Percentiles rank a stretch among this genome's conserved stretches.
phyloP scores from a whole-genome alignment of 2,329 filamentous ascomycete genomes.

The Herpotrichia juniperi region DNA sequence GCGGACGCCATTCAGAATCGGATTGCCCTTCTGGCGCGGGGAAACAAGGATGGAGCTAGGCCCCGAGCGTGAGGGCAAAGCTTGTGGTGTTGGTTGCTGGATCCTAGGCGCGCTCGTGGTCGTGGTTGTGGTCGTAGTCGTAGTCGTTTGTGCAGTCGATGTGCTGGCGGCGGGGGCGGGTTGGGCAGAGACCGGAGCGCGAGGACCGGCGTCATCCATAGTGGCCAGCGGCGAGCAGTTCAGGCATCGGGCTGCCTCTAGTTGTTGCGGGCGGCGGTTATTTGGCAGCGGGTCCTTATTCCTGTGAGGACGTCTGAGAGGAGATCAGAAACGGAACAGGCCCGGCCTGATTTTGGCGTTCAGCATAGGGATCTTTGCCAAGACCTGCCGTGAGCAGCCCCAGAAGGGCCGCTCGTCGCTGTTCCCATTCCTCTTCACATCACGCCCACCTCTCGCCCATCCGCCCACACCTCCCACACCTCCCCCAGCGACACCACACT shows the following conservation, averaged over 20 bases:
- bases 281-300: neutral
- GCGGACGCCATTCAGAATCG: slow-evolving; percentile 81
- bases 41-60: slow-evolving; percentile 88
- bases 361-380: neutral
- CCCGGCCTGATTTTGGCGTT: neutral
- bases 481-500: neutral
- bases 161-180: slow-evolving; percentile 19
- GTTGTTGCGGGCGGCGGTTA: neutral
- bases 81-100: slow-evolving; percentile 87
- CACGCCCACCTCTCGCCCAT: slow-evolving; percentile 18
- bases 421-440: slow-evolving; percentile 12
- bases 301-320: neutral
- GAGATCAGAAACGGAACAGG: neutral
- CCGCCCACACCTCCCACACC: slow-evolving; percentile 2
- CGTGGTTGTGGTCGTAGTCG: slow-evolving; percentile 1
- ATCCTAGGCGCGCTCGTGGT: slow-evolving; percentile 54
- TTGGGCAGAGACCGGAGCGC: slow-evolving; percentile 4
- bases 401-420: slow-evolving; percentile 17
- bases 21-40: slow-evolving; percentile 92
- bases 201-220: slow-evolving; percentile 39
- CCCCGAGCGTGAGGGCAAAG: slow-evolving; percentile 68
- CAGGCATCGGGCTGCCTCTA: slow-evolving; percentile 11
- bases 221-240: slow-evolving; percentile 19
- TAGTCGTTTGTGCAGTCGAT: slow-evolving; percentile 16
- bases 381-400: slow-evolving; percentile 1